Conservation (phyloP, 257 asterid species). For the Lycium barbarum region DNA sequence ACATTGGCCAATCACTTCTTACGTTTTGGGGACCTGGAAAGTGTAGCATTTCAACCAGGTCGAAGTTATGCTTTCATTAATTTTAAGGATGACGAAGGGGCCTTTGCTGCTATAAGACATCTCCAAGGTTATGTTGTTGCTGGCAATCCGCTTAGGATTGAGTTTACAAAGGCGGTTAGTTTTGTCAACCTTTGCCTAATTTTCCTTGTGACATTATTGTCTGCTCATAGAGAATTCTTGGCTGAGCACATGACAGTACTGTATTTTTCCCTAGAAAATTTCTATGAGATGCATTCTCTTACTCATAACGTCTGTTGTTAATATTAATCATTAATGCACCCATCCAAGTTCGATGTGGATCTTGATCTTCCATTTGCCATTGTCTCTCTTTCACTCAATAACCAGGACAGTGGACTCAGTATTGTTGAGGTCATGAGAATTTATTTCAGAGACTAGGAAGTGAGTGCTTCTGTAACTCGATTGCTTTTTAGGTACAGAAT, state of each 20-base stretch:
- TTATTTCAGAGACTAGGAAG: neutral
- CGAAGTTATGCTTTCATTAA: conserved; percentile 93
- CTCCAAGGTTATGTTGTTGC: conserved; percentile 84
- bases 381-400: neutral
- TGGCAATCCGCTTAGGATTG: conserved; percentile 89
- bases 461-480: conserved; percentile 8
- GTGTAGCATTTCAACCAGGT: conserved; percentile 85
- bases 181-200: conserved; percentile 67
- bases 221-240: conserved; percentile 33
- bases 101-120: conserved; percentile 82
- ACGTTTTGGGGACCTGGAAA: conserved; percentile 83
- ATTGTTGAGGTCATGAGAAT: neutral
- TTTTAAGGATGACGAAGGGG: conserved; percentile 69
- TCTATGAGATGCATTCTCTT: conserved; percentile 7
- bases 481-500: neutral
- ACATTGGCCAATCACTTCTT: conserved; percentile 64
- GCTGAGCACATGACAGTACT: neutral
- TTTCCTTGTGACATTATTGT: conserved; percentile 49
- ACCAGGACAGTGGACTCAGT: neutral
- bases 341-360: conserved; percentile 9
- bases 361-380: conserved; percentile 24
- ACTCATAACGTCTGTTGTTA: neutral
- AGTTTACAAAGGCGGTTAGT: conserved; percentile 99
- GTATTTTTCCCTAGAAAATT: conserved; percentile 1
- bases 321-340: neutral